Conservation (phyloP, 2,329 filamentous ascomycete species). For the Leptosphaerulina australis region DNA sequence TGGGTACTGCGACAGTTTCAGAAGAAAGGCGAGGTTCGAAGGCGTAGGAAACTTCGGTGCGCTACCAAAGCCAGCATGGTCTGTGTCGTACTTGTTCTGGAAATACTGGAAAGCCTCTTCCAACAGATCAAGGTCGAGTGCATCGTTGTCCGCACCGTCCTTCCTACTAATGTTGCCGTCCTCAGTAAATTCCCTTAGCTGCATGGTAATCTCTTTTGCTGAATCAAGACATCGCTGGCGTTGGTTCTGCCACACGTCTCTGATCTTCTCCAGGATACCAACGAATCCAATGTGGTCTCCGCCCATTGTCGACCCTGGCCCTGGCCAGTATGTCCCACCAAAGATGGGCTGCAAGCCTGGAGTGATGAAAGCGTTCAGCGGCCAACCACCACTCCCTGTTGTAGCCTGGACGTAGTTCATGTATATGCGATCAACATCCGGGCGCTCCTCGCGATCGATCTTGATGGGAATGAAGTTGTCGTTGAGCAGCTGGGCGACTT, state of each 20-base stretch:
- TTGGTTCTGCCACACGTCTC: conserved; percentile 78
- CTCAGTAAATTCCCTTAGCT: conserved; percentile 84
- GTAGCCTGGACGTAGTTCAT: conserved; percentile 98
- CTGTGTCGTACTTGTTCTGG: conserved; percentile 31
- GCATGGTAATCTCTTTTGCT: conserved; percentile 78
- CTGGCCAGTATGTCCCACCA: conserved; percentile 95
- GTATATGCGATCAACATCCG: conserved; percentile 93
- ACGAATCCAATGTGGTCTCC: conserved; percentile 75
- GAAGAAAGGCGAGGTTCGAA: conserved; percentile 79
- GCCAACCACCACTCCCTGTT: conserved; percentile 89
- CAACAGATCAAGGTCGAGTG: conserved; percentile 84
- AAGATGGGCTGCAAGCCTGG: conserved; percentile 93
- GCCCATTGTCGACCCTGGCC: conserved; percentile 65
- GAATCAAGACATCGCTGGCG: conserved; percentile 82
- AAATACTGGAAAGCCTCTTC: conserved; percentile 76
- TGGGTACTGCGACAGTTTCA: conserved; percentile 75
- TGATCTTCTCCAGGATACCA: conserved; percentile 79
- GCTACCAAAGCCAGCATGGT: conserved; percentile 65
- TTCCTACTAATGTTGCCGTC: conserved; percentile 71
- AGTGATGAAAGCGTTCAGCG: conserved; percentile 94
- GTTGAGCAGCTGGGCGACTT: conserved; percentile 83
- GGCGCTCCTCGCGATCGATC: conserved; percentile 90
- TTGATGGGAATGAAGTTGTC: conserved; percentile 88
- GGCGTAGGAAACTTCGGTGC: conserved; percentile 92
- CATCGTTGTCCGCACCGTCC: conserved; percentile 62